Evolutionary conservation across 768 basidiomycete species (phyloP).

Genomic region (Collybiopsis confluens): DNA sequence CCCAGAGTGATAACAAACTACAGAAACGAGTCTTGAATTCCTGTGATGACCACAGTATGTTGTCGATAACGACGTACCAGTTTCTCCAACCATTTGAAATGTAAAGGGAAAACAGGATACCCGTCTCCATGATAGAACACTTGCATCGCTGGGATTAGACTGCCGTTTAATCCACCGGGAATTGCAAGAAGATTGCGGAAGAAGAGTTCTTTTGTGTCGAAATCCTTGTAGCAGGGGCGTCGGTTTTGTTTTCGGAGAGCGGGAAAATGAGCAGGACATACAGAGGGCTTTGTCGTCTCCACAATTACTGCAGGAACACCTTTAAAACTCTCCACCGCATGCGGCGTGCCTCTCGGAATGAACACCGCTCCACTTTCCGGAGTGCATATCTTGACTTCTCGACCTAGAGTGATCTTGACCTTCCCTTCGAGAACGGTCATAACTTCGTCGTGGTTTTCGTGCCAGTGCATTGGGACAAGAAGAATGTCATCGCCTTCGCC

Average conservation of each 20-base stretch:
- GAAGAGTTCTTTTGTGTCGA: background rate
- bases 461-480: conserved; percentile 28
- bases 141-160: background rate
- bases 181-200: background rate
- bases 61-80: background rate
- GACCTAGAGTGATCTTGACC: conserved; percentile 23
- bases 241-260: background rate
- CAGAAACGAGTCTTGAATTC: background rate
- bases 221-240: background rate
- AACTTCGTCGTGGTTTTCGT: conserved; percentile 28
- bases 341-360: conserved; percentile 23
- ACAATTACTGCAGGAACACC: conserved; percentile 20
- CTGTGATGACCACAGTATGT: too few relatives aligned
- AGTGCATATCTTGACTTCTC: conserved; percentile 16
- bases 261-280: background rate
- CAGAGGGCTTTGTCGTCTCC: background rate
- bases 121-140: background rate
- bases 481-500: conserved; percentile 20
- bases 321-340: conserved; percentile 20
- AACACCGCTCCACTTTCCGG: conserved; percentile 27
- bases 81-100: background rate
- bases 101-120: background rate
- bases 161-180: background rate
- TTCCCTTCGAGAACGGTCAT: conserved; percentile 24
- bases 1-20: background rate